A percentile compares a stretch with the other conserved stretches of the same genome.
phyloP scores from a whole-genome alignment of 352 stramenopile species.

The Phytophthora cactorum region DNA sequence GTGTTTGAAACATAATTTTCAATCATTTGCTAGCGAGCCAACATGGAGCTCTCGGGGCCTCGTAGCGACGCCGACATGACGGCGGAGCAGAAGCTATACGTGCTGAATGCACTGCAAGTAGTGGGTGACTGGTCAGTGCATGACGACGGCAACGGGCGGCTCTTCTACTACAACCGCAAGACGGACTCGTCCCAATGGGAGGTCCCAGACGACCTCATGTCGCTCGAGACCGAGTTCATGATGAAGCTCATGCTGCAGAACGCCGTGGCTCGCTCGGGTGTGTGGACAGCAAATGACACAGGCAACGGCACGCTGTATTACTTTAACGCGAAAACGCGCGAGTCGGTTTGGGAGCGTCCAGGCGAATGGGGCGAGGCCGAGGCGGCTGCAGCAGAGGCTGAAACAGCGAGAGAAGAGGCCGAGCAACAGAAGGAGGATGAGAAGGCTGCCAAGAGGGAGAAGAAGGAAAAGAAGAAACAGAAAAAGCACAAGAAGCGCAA shows the following conservation, averaged over 20 bases:
- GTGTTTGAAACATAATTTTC: not conserved
- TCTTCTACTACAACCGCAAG: constrained; percentile 81
- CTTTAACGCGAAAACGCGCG: constrained; percentile 74
- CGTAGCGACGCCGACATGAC: constrained; percentile 26
- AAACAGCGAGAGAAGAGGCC: constrained; percentile 13
- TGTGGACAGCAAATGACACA: constrained; percentile 77
- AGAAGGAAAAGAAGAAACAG: constrained; percentile 36
- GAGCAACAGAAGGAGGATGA: constrained; percentile 8
- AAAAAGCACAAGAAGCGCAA: constrained; percentile 29
- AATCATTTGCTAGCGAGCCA: not conserved
- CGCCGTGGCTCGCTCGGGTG: constrained; percentile 62
- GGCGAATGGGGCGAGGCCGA: constrained; percentile 55
- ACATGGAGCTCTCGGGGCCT: constrained; percentile 15
- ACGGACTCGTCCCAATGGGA: constrained; percentile 64
- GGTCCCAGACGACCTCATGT: constrained; percentile 50
- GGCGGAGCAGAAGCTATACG: constrained; percentile 44
- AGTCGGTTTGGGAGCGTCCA: constrained; percentile 76
- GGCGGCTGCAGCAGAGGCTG: constrained; percentile 18
- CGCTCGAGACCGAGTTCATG: constrained; percentile 76
- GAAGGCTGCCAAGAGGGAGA: constrained; percentile 19
- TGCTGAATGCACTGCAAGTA: constrained; percentile 63
- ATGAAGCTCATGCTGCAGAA: constrained; percentile 87
- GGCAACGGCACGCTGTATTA: constrained; percentile 83
- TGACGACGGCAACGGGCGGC: constrained; percentile 67
- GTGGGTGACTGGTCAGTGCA: constrained; percentile 74